Evolutionary conservation across 2,329 filamentous ascomycete species (phyloP).

Genomic region (Diaporthe sp.): DNA sequence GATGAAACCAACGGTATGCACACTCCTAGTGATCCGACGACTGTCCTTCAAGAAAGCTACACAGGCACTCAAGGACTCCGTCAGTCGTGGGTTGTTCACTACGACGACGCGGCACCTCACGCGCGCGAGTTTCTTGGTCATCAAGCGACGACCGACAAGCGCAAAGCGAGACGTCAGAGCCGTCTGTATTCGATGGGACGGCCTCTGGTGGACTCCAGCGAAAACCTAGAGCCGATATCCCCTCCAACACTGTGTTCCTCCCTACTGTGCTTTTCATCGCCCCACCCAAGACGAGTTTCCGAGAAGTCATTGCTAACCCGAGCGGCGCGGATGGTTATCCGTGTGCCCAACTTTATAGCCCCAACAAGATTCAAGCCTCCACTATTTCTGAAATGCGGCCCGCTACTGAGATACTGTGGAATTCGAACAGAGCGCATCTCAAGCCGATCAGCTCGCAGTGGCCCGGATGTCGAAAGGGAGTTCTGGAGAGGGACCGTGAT

Average conservation of each 20-base stretch:
- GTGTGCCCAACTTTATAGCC: conserved; percentile 51
- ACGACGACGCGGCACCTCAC: conserved; percentile 29
- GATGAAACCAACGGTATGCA: conserved; percentile 72
- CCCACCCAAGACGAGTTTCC: conserved; percentile 7
- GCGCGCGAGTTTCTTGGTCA: conserved; percentile 25
- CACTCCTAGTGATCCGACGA: neutral
- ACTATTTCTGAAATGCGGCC: conserved; percentile 90
- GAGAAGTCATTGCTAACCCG: conserved; percentile 64
- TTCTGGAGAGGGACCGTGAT: conserved; percentile 95
- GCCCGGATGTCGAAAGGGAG: conserved; percentile 70
- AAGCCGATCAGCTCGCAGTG: conserved; percentile 54
- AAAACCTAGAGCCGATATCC: neutral
- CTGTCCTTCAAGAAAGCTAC: neutral
- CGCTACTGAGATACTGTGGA: conserved; percentile 90
- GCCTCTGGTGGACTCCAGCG: conserved; percentile 3
- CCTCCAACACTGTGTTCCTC: conserved; percentile 22
- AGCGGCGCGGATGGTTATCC: conserved; percentile 71
- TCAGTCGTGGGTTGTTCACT: conserved; percentile 33
- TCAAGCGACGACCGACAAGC: conserved; percentile 38
- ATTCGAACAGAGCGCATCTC: conserved; percentile 74
- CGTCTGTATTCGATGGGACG: conserved; percentile 38
- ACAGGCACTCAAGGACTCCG: conserved; percentile 2
- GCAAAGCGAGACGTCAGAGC: conserved; percentile 39
- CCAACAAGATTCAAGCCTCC: conserved; percentile 85
- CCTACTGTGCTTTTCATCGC: conserved; percentile 5